Evolutionary conservation across 129 eudicot species (phyloP), one percentile per base, ranked within the genome.

Genomic region (Lonicera japonica): DNA sequence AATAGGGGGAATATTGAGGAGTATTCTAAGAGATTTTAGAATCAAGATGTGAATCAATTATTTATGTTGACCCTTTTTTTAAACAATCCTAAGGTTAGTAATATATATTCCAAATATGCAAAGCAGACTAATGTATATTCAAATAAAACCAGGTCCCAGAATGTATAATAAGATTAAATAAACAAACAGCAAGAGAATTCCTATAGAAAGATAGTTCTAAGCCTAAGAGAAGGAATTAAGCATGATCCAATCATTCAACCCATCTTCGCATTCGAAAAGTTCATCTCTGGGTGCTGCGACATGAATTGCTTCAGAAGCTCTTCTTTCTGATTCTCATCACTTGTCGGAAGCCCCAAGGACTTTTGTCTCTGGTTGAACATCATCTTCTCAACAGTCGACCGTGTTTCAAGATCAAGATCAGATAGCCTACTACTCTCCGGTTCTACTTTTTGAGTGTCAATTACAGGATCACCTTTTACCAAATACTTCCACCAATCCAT

Each of bases 201-300:
- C n/a, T n/a, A n/a, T n/a, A n/a, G n/a, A n/a, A n/a, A n/a, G n/a
- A n/a, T n/a, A n/a, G n/a, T n/a, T n/a, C n/a, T n/a, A n/a, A 29
- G 36, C n/a, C n/a, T n/a, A 2, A 29, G n/a, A n/a, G n/a, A 14
- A 11, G 7, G 3, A n/a, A n/a, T n/a, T n/a, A 50, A 50, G 9
- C 23, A 54, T 23, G 23, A 23, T 21, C 5, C 23, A 12, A 23
- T 53, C n/a, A n/a, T n/a, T n/a, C 58, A 71, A 62, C 9, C 19
- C 53, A 73, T 59, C 77, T 85, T 85, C 1, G 90, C 95, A 69
- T 76, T 76, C n/a, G 95, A 83, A 23, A 89, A 89, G 73, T 89
- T 91, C 97, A 89, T 85, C 65, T 83, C 88, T 14, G 90, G 97
- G 66, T 89, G 90, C 95, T 89, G 90, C 77, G 85, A 64, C 97